A percentile compares a stretch with the other conserved stretches of the same genome.
Evolutionary conservation across 306 rosid species (phyloP).

Genomic region (Prunus persica): Prunus_persica_NCBIv2 NC_034010.1:18990501-18991000

Average conservation of each 20-base stretch:
- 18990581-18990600: constrained; percentile 21
- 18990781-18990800: not conserved
- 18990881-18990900: not conserved
- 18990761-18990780: not conserved
- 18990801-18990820: constrained; percentile 9
- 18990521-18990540: constrained; percentile 3
- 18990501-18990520: not conserved
- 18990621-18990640: constrained; percentile 25
- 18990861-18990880: not conserved
- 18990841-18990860: not conserved
- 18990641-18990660: not conserved
- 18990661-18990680: constrained; percentile 2
- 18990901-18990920: not conserved
- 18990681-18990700: not conserved
- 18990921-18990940: constrained; percentile 33
- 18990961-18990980: constrained; percentile 3
- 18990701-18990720: constrained; percentile 13
- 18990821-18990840: constrained; percentile 28
- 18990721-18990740: constrained; percentile 17
- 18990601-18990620: constrained; percentile 10
- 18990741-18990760: constrained; percentile 16
- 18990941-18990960: constrained; percentile 24
- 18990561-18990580: constrained; percentile 22
- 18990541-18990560: constrained; percentile 22
- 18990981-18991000: not conserved